A percentile compares a stretch with the other conserved stretches of the same genome.
phyloP scores from a whole-genome alignment of 2,329 filamentous ascomycete species.

The Talaromyces sp. region DNA sequence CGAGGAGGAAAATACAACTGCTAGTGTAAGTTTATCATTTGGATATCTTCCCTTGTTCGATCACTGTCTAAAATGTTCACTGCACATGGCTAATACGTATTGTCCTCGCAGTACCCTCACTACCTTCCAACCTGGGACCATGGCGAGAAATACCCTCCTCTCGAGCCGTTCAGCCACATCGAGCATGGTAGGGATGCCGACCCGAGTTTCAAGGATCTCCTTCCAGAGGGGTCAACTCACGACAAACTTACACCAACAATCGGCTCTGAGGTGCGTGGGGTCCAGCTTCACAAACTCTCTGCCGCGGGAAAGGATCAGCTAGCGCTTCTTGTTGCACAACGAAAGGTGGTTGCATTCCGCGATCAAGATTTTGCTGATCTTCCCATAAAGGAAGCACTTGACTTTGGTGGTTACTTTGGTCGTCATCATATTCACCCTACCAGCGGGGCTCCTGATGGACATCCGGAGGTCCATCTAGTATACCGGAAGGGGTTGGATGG shows the following conservation, averaged over 20 bases:
- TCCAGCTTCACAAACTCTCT: conserved; percentile 45
- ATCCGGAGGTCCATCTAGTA: conserved; percentile 8
- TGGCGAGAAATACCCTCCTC: conserved; percentile 30
- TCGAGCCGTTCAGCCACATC: conserved; percentile 36
- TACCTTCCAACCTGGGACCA: conserved; percentile 23
- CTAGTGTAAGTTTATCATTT: not conserved
- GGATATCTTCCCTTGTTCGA: not conserved
- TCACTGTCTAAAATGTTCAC: not conserved
- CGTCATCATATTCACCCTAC: conserved; percentile 18
- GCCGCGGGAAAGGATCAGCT: conserved; percentile 48
- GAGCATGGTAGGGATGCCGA: conserved; percentile 40
- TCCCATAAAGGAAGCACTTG: conserved; percentile 14
- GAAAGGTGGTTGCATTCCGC: conserved; percentile 16
- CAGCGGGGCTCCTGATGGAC: conserved; percentile 7
- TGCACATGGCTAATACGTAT: not conserved
- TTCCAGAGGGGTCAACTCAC: conserved; percentile 21
- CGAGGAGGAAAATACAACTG: conserved; percentile 1
- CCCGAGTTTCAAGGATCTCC: conserved; percentile 38
- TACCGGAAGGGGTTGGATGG: conserved; percentile 6
- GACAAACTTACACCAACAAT: conserved; percentile 25
- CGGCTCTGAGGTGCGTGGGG: conserved; percentile 46
- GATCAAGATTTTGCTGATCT: conserved; percentile 18
- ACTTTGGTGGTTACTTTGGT: conserved; percentile 24
- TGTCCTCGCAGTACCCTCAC: conserved; percentile 17
- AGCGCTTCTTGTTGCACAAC: conserved; percentile 38